Percentiles rank a stretch among this genome's conserved stretches.
phyloP scores from a whole-genome alignment of 331 rosid genomes.

The Prunus yedoensis region DNA sequence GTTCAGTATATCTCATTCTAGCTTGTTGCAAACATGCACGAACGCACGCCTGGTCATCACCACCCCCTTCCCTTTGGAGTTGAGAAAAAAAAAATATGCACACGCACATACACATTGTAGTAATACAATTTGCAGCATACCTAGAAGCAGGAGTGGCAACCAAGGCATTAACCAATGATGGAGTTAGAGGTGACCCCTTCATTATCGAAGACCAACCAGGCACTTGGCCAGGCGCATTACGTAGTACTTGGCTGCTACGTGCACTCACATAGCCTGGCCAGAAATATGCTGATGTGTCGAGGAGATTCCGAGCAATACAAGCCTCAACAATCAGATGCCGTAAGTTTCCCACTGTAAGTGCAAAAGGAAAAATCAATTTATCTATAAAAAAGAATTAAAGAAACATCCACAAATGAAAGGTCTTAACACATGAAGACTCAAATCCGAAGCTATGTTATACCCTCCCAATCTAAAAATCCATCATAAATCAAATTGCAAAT shows the following conservation, averaged over 20 bases:
- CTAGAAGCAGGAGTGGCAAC: conserved; percentile 88
- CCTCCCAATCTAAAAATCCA: conserved; percentile 11
- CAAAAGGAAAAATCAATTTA: background rate
- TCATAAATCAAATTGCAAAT: conserved; percentile 17
- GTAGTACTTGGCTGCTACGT: conserved; percentile 56
- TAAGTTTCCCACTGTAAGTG: conserved; percentile 78
- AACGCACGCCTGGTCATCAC: background rate
- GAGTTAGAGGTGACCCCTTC: conserved; percentile 78
- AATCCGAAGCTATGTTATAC: background rate
- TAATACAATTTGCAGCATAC: conserved; percentile 42
- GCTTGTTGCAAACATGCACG: background rate
- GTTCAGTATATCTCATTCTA: background rate
- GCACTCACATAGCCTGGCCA: conserved; percentile 92
- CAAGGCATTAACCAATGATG: conserved; percentile 58
- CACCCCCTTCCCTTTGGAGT: background rate
- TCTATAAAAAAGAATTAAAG: background rate
- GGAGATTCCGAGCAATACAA: conserved; percentile 81
- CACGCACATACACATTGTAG: background rate
- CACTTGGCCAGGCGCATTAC: conserved; percentile 52
- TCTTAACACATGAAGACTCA: background rate
- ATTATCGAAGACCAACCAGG: conserved; percentile 77
- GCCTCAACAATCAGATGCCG: conserved; percentile 93
- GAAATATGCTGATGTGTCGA: conserved; percentile 81
- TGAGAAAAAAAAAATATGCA: too few species aligned
- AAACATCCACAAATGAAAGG: background rate